Base-by-base conservation (phyloP, 768 basidiomycete genomes). In the Tulasnella sp. region DNA sequence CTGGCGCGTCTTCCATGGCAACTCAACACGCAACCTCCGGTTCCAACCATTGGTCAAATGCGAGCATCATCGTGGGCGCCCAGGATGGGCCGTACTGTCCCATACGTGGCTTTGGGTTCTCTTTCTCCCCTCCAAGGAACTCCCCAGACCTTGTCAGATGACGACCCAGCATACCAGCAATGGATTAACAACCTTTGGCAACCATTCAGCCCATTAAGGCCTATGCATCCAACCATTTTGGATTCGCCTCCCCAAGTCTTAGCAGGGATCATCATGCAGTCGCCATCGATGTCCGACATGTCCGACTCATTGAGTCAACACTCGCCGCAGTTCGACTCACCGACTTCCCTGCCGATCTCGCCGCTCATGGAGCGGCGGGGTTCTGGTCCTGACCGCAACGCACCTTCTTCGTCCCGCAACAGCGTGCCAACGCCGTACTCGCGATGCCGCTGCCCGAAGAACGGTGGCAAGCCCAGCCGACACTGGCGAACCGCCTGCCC, bases 401-500 rank as follows among this genome's bases (percentile, higher is more conserved):
- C 6, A 29, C 61, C 61, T 29, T 67, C 61, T 15, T 26, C 61
- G 29, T 67, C 61, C 13, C 61, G 61, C 61, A 67, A 32, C 61
- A 67, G 32, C 61, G 61, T 32, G 10, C 61, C 61, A 29, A 18
- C 61, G 29, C 32, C 61, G 26, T 67, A 67, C 61, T 67, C 61
- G 61, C 15, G 29, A 2, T 67, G 61, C 61, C 61, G 61, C 26
- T 67, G 61, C 61, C 61, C 61, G 29, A 67, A 67, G 61, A 67
- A 67, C 61, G 61, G 61, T 15, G 61, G 61, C 61, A 67, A 67
- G 61, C 61, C 61, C n/a, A 67, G 61, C 29, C 26, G 61, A 35
- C 61, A 67, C 61, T 67, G 61, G 61, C 4, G 61, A 26, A 78
- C 35, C 69, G 51, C 71, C 39, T 72, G 71, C 37, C 71, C 71